Percentiles rank a stretch among this genome's conserved stretches.
Conservation (phyloP, 192 early-diverging fungal species). For the Coemansia sp. region DNA sequence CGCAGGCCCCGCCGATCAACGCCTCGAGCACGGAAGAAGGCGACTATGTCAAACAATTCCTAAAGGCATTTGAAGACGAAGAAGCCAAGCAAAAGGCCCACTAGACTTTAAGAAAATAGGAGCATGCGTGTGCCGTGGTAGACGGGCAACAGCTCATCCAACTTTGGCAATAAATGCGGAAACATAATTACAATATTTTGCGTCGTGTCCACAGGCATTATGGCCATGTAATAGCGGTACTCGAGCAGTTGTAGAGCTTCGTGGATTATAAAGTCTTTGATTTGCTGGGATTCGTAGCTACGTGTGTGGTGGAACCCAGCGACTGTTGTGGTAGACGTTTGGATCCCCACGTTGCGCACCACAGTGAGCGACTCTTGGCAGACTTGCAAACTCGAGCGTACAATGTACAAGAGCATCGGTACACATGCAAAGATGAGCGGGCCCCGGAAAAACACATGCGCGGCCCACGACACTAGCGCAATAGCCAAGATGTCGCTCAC, state of each 20-base stretch:
- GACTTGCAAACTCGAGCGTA: conserved; percentile 32
- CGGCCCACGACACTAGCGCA: conserved; percentile 46
- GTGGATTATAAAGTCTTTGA: conserved; percentile 45
- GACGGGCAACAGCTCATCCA: conserved; percentile 33
- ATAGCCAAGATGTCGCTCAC: conserved; percentile 40
- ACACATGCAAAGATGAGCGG: conserved; percentile 26
- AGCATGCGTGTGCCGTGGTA: conserved; percentile 43
- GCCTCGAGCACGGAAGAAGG: conserved; percentile 47
- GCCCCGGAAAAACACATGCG: conserved; percentile 44
- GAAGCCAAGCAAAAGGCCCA: conserved; percentile 29
- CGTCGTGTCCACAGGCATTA: conserved; percentile 27
- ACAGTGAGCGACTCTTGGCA: conserved; percentile 47
- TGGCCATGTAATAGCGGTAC: conserved; percentile 53
- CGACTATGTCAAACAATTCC: conserved; percentile 54
- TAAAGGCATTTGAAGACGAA: conserved; percentile 51
- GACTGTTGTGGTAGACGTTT: conserved; percentile 37
- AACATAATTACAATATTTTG: conserved; percentile 43
- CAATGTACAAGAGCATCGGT: conserved; percentile 36
- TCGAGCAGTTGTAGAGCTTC: conserved; percentile 46
- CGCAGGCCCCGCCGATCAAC: conserved; percentile 47
- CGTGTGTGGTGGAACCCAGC: conserved; percentile 31
- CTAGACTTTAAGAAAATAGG: conserved; percentile 21
- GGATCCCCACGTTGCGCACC: conserved; percentile 48
- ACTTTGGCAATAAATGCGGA: conserved; percentile 37
- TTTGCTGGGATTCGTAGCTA: conserved; percentile 34